A percentile compares a stretch with the other conserved stretches of the same genome.
These are phyloP conservation scores for Leccinum subrobustum DNA, from an alignment of 1,284 basidiomycete species.

Conservation along the genomic window DNA sequence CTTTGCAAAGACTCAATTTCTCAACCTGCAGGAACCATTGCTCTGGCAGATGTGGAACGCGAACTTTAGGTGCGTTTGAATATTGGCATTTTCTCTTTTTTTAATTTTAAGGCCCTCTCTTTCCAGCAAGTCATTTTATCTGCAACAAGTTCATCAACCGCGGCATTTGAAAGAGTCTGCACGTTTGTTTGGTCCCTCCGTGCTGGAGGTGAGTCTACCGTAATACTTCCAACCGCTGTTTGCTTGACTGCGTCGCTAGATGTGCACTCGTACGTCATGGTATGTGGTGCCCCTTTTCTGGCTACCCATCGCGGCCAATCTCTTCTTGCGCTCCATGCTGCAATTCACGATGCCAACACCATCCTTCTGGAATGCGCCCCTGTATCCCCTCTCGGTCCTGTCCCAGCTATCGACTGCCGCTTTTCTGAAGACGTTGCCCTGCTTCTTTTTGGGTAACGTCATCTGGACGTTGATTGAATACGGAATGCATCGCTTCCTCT, in stretches of 20 bases:
- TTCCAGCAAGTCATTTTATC: slow-evolving; percentile 88
- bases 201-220: slow-evolving; percentile 66
- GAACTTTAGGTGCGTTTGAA: slow-evolving; percentile 62
- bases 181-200: slow-evolving; percentile 80
- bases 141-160: slow-evolving; percentile 95
- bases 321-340: slow-evolving; percentile 77
- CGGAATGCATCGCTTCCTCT: slow-evolving; percentile 93
- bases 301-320: slow-evolving; percentile 83
- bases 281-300: slow-evolving; percentile 93
- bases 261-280: slow-evolving; percentile 90
- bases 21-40: slow-evolving; percentile 88
- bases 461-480: slow-evolving; percentile 98
- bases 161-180: slow-evolving; percentile 88
- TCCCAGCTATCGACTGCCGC: slow-evolving; percentile 47
- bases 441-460: slow-evolving; percentile 81
- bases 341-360: slow-evolving; percentile 78
- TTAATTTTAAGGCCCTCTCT: not conserved
- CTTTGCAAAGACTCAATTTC: slow-evolving; percentile 86
- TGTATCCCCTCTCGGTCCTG: slow-evolving; percentile 50
- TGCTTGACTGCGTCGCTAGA: slow-evolving; percentile 37
- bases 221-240: not conserved
- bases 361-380: slow-evolving; percentile 52
- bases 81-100: not conserved
- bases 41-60: slow-evolving; percentile 82
- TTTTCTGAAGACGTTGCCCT: slow-evolving; percentile 52